Conservation (phyloP, 176 grass and related monocot genomes). For the Carex pumila region DNA sequence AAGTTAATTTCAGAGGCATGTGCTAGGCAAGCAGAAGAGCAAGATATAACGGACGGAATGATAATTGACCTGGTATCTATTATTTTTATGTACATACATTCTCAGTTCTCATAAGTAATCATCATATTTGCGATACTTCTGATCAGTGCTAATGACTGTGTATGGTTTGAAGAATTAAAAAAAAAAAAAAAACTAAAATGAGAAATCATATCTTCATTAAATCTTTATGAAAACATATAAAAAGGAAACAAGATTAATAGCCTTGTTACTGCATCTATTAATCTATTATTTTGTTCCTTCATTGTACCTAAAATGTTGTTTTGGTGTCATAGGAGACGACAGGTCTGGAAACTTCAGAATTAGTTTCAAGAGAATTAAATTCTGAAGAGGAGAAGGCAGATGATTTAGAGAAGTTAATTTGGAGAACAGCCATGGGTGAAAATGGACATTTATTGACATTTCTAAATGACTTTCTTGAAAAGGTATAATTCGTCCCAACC, state of each 20-base stretch:
- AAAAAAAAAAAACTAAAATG: too few relatives aligned
- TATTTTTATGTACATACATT: background rate
- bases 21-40: background rate
- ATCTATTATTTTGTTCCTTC: background rate
- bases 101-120: background rate
- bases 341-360: background rate
- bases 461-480: background rate
- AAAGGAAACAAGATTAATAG: background rate
- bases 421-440: background rate
- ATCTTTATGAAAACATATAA: background rate
- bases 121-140: too few relatives aligned
- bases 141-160: too few relatives aligned
- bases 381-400: background rate
- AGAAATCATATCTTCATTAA: background rate
- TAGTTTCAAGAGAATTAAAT: background rate
- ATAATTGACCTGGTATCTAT: background rate
- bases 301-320: slow-evolving; percentile 1
- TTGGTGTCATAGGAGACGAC: slow-evolving; percentile 52
- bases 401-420: background rate
- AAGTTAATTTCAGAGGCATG: slow-evolving; percentile 57
- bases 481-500: background rate
- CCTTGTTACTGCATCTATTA: background rate
- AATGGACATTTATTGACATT: background rate
- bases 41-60: background rate
- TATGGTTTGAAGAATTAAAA: too few relatives aligned